Percentiles rank a stretch among this genome's conserved stretches.
Conservation (phyloP, 2,329 filamentous ascomycete species). For the Fusarium anguioides region DNA sequence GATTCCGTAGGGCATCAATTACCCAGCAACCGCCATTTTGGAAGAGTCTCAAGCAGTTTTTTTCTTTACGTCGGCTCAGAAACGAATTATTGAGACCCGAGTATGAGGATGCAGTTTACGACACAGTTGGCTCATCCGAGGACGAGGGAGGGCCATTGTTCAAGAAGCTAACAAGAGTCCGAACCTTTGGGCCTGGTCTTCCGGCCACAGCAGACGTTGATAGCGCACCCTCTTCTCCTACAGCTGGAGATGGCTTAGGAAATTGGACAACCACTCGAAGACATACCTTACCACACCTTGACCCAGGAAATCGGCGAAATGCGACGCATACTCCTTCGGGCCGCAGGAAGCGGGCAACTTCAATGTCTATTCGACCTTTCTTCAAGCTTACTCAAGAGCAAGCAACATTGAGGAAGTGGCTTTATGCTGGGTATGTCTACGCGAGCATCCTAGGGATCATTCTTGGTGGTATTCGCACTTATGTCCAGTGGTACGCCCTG, state of each 20-base stretch:
- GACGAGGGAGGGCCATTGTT: conserved; percentile 45
- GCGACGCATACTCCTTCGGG: conserved; percentile 70
- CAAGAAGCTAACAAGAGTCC: conserved; percentile 44
- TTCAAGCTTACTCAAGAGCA: conserved; percentile 83
- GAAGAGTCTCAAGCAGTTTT: conserved; percentile 54
- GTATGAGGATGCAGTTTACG: conserved; percentile 48
- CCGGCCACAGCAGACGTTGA: conserved; percentile 25
- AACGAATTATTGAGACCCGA: conserved; percentile 50
- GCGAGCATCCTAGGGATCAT: conserved; percentile 72
- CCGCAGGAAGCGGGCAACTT: conserved; percentile 72
- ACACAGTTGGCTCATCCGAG: conserved; percentile 48
- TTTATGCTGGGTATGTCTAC: conserved; percentile 86
- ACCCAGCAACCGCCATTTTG: conserved; percentile 51
- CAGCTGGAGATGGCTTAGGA: conserved; percentile 28
- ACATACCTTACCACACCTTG: conserved; percentile 64
- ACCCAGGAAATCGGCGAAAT: conserved; percentile 51
- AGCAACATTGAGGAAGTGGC: conserved; percentile 80
- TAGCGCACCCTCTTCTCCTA: conserved; percentile 33
- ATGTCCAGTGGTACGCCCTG: conserved; percentile 76
- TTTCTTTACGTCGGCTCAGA: conserved; percentile 62
- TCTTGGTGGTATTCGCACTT: conserved; percentile 75
- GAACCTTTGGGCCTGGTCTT: conserved; percentile 45
- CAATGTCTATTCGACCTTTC: conserved; percentile 75
- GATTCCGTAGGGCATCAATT: conserved; percentile 72
- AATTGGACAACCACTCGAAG: conserved; percentile 49